phyloP scores from a whole-genome alignment of 495 filamentous ascomycete genomes.

The Hyaloscypha hepaticicola region DNA sequence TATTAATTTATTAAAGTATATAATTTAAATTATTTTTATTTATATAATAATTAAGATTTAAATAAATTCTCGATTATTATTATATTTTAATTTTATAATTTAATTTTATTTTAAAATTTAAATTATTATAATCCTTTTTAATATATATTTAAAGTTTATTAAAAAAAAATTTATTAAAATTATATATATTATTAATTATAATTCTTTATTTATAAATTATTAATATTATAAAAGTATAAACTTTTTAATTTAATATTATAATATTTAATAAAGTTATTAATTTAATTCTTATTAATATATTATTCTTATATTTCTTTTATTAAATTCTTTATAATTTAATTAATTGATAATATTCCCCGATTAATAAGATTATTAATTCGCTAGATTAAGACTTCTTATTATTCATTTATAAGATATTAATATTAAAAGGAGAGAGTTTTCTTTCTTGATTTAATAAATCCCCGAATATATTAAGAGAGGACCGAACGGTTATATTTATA shows the following conservation, averaged over 20 bases:
- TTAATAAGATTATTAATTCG: slow-evolving; percentile 16
- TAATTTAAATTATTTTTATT: no score
- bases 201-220: slow-evolving; percentile 5
- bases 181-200: background rate
- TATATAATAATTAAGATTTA: no score
- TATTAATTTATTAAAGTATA: no score
- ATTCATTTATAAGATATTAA: slow-evolving; percentile 9
- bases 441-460: background rate
- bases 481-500: background rate
- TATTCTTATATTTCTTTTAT: slow-evolving; percentile 8
- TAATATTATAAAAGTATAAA: background rate
- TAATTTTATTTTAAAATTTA: slow-evolving; percentile 1
- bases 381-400: slow-evolving; percentile 16
- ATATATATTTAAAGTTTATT: background rate
- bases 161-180: slow-evolving; percentile 5
- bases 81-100: background rate
- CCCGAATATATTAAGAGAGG: background rate
- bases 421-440: slow-evolving; percentile 6
- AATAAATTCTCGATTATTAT: background rate
- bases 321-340: slow-evolving; percentile 12
- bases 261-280: slow-evolving; percentile 5
- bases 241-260: slow-evolving; percentile 8
- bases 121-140: slow-evolving; percentile 33
- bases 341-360: slow-evolving; percentile 9
- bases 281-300: slow-evolving; percentile 8